Evolutionary conservation across 2,329 filamentous ascomycete species (phyloP), one percentile per base, ranked within the genome.

Genomic region (Mariannaea sp.): DNA sequence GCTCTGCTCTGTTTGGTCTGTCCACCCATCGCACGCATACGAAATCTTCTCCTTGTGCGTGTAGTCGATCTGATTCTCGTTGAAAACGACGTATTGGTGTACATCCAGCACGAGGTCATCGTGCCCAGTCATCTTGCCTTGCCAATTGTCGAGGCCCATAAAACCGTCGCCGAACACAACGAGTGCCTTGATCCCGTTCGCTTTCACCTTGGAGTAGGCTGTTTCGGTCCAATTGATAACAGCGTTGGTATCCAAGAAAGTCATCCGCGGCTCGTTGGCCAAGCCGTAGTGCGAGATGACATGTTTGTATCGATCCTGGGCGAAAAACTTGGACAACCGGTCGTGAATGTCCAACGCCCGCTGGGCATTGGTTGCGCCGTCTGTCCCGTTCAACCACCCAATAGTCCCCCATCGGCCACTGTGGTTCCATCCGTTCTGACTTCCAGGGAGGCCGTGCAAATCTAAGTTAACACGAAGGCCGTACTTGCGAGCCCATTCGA

Each of bases 1-100:
- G 69, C 86, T 90, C 55, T 84, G 75, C 56, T 83, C 69, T 12
- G 91, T 83, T 78, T 97, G 92, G 64, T 86, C 70, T 3, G 89
- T 88, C 94, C 94, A 99, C 48, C 86, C 91, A 14, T 81, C 77
- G 75, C 94, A 99, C 4, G 93, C 91, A 68, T 96, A 95, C 55
- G 88, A 79, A 52, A 97, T 81, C 75, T 97, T 97, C 61, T 87
- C 81, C 49, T 86, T 80, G 75, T 97, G 94, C 50, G 87, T 87
- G 67, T 88, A 87, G 41, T 84, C 82, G 67, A 99, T 88, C 72
- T 96, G 90, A 60, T 88, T 86, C 32, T 84, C 84, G 79, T 99
- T 97, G 81, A 99, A 99, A 72, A 97, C 97, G 67, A 96, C 90
- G 72, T 99, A 99, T 73, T 97, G 93, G 74, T 99, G 94, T 30